Percentiles rank a stretch among this genome's conserved stretches.
Conservation (phyloP, 805 yeast genomes). For the Pichia insulana region DNA sequence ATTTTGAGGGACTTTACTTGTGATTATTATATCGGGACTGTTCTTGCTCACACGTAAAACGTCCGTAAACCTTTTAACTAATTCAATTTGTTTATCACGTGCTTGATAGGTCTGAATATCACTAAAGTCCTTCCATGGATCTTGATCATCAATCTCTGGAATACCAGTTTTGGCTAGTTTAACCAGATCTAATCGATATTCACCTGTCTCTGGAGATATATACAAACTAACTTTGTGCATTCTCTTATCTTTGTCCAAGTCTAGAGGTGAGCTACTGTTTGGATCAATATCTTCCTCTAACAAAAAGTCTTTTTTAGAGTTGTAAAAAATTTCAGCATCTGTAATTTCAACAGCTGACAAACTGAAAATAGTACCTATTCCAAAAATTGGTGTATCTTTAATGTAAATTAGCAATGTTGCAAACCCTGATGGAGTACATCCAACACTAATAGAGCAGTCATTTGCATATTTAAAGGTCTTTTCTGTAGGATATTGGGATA, state of each 20-base stretch:
- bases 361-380: conserved; percentile 10
- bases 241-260: conserved; percentile 9
- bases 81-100: conserved; percentile 9
- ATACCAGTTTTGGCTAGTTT: conserved; percentile 9
- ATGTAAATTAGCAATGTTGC: conserved; percentile 12
- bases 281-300: conserved; percentile 10
- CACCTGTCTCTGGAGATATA: conserved; percentile 2
- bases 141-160: conserved; percentile 11
- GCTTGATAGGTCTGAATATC: conserved; percentile 10
- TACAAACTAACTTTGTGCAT: conserved; percentile 10
- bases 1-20: conserved; percentile 10
- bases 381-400: conserved; percentile 12
- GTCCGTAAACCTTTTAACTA: conserved; percentile 13
- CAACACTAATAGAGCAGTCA: conserved; percentile 10
- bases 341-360: conserved; percentile 7
- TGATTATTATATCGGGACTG: conserved; percentile 19
- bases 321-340: conserved; percentile 12
- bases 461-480: conserved; percentile 10
- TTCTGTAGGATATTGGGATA: conserved; percentile 2
- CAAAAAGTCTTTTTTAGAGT: conserved; percentile 12
- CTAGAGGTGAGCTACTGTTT: conserved; percentile 1
- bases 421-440: conserved; percentile 11
- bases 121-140: conserved; percentile 17
- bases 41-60: conserved; percentile 15
- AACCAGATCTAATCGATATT: conserved; percentile 13